phyloP scores from a whole-genome alignment of 2,329 filamentous ascomycete genomes.

The Sporothrix globosa region DNA sequence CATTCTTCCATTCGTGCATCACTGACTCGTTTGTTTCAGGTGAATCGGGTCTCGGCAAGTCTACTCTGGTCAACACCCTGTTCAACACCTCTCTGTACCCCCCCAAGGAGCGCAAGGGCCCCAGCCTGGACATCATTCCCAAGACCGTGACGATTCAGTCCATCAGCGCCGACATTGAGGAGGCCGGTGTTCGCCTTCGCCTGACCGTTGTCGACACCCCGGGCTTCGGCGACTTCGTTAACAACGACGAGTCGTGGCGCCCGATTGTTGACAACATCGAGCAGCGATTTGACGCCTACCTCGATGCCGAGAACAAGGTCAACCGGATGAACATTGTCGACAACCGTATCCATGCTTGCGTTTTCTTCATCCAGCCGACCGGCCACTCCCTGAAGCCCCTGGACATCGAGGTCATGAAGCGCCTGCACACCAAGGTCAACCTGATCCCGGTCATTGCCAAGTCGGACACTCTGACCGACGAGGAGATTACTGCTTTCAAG shows the following conservation, averaged over 20 bases:
- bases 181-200: conserved; percentile 94
- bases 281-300: conserved; percentile 96
- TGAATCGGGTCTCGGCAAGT: conserved; percentile 99
- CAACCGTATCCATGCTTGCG: conserved; percentile 97
- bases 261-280: conserved; percentile 99
- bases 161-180: conserved; percentile 95
- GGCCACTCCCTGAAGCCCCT: conserved; percentile 98
- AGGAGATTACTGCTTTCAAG: conserved; percentile 95
- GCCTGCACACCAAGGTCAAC: conserved; percentile 99
- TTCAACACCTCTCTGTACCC: conserved; percentile 99
- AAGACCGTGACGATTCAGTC: conserved; percentile 97
- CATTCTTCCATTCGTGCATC: background rate
- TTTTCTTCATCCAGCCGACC: conserved; percentile 99
- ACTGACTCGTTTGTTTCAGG: conserved; percentile 56
- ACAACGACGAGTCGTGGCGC: conserved; percentile 99
- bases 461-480: conserved; percentile 95
- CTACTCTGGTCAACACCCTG: conserved; percentile 96
- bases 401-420: conserved; percentile 99
- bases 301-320: conserved; percentile 99
- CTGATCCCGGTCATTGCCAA: conserved; percentile 99
- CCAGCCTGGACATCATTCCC: conserved; percentile 95
- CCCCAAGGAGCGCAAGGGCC: conserved; percentile 96
- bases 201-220: conserved; percentile 97
- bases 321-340: conserved; percentile 99
- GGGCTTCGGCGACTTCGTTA: conserved; percentile 98